These are phyloP conservation scores for Parachlorella kessleri DNA, from an alignment of 139 green algal genomes.

Conservation along the genomic window DNA sequence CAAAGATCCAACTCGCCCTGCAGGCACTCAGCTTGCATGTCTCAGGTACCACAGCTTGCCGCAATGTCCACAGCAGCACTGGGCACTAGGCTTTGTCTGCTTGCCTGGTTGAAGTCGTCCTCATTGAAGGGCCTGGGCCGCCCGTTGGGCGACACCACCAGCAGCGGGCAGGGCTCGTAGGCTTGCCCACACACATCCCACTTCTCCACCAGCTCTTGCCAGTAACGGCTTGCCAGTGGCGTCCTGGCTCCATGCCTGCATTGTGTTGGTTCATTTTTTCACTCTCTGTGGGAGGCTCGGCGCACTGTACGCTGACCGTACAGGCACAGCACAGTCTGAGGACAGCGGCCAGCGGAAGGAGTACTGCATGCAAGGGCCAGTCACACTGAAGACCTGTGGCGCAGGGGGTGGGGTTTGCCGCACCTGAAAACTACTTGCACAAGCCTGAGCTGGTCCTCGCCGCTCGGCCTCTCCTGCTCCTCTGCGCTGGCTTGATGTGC, in stretches of 20 bases:
- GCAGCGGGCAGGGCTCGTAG: constrained; percentile 23
- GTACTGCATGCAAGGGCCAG: background rate
- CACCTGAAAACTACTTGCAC: constrained; percentile 79
- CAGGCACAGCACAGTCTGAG: background rate
- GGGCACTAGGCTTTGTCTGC: constrained; percentile 1
- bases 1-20: constrained; percentile 57
- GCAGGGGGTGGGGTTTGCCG: too few species aligned
- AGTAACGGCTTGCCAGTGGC: constrained; percentile 47
- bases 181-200: constrained; percentile 55
- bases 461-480: too few species aligned
- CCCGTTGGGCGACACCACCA: background rate
- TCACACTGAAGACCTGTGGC: background rate
- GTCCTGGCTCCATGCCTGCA: constrained; percentile 72
- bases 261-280: background rate
- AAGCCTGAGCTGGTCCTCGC: constrained; percentile 52
- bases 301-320: background rate
- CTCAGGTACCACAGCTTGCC: constrained; percentile 27
- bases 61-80: constrained; percentile 31
- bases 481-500: too few species aligned
- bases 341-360: too few species aligned
- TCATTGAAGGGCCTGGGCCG: constrained; percentile 6
- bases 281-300: background rate
- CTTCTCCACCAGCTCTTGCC: constrained; percentile 34
- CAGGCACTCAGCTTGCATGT: constrained; percentile 26
- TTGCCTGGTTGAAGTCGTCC: background rate